Percentiles rank a stretch among this genome's conserved stretches.
Conservation (phyloP, 2,329 filamentous ascomycete species). For the Alternaria triticimaculans region DNA sequence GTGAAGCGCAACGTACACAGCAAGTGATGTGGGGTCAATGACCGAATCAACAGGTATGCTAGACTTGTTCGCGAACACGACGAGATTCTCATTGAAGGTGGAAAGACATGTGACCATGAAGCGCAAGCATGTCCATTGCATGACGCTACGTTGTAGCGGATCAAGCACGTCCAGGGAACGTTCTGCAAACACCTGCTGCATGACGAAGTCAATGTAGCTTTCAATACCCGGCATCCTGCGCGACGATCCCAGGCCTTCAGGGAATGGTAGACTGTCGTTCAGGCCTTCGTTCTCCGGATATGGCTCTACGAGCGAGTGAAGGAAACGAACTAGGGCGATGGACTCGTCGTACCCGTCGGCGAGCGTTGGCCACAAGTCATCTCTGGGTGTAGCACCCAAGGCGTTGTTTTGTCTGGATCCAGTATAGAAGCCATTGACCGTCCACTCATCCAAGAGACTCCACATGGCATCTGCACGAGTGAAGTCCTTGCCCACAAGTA, state of each 20-base stretch:
- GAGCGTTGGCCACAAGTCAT: constrained; percentile 72
- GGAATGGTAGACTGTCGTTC: constrained; percentile 82
- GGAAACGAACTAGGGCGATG: constrained; percentile 79
- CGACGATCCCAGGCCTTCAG: constrained; percentile 79
- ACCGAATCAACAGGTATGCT: constrained; percentile 76
- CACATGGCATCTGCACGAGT: constrained; percentile 77
- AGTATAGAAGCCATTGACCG: constrained; percentile 52
- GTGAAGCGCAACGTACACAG: constrained; percentile 83
- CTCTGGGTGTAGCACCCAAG: constrained; percentile 30
- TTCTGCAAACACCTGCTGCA: constrained; percentile 77
- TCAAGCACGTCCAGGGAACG: constrained; percentile 69
- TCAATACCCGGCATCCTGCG: constrained; percentile 87
- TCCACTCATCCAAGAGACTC: constrained; percentile 80
- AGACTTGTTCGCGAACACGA: constrained; percentile 82
- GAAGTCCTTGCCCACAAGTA: constrained; percentile 76
- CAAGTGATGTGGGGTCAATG: constrained; percentile 76
- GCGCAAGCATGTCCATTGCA: constrained; percentile 81
- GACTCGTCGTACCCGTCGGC: constrained; percentile 83
- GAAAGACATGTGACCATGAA: constrained; percentile 80
- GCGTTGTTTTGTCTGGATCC: constrained; percentile 39
- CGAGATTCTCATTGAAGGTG: constrained; percentile 93
- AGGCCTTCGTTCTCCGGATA: constrained; percentile 66
- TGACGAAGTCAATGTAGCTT: constrained; percentile 87
- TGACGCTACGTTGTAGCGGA: constrained; percentile 70
- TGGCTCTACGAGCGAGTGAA: constrained; percentile 75